Evolutionary conservation across 768 basidiomycete genomes (phyloP).

Genomic region (Tylopilus vinaceipallidus): DNA sequence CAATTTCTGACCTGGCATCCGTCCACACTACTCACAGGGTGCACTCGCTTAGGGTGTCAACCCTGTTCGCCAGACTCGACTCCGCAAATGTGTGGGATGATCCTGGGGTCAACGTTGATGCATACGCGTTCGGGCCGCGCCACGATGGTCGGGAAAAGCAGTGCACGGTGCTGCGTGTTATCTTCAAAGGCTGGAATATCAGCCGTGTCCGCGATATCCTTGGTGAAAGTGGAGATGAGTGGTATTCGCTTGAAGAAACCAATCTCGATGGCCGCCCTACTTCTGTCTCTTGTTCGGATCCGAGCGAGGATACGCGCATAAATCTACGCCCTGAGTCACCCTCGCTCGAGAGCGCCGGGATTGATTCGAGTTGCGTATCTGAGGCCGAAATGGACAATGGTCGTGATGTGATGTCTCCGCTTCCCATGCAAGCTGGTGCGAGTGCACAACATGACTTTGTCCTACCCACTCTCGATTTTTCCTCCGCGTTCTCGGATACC

Average conservation of each 20-base stretch:
- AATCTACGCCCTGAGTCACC: neutral
- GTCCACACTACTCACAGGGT: constrained; percentile 52
- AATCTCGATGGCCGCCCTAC: constrained; percentile 14
- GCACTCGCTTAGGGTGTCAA: constrained; percentile 63
- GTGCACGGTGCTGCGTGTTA: constrained; percentile 64
- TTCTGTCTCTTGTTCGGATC: neutral
- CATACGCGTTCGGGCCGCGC: constrained; percentile 56
- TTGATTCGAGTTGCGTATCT: constrained; percentile 6
- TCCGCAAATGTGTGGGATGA: constrained; percentile 60
- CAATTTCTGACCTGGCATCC: constrained; percentile 48
- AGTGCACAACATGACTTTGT: constrained; percentile 70
- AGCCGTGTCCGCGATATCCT: constrained; percentile 62
- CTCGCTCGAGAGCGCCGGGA: constrained; percentile 6
- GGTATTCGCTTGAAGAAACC: constrained; percentile 72
- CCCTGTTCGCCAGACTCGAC: constrained; percentile 72
- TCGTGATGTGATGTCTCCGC: constrained; percentile 4
- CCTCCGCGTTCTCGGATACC: constrained; percentile 40
- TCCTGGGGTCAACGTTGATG: constrained; percentile 48
- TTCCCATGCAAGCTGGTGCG: constrained; percentile 25
- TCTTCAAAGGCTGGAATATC: constrained; percentile 73
- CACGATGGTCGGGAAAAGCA: constrained; percentile 41
- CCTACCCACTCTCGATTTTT: constrained; percentile 75
- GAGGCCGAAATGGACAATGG: constrained; percentile 7
- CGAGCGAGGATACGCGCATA: neutral
- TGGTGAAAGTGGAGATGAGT: constrained; percentile 69